Evolutionary conservation across 169 alveolate genomes (phyloP).

Genomic region (Babesia caballi): DNA sequence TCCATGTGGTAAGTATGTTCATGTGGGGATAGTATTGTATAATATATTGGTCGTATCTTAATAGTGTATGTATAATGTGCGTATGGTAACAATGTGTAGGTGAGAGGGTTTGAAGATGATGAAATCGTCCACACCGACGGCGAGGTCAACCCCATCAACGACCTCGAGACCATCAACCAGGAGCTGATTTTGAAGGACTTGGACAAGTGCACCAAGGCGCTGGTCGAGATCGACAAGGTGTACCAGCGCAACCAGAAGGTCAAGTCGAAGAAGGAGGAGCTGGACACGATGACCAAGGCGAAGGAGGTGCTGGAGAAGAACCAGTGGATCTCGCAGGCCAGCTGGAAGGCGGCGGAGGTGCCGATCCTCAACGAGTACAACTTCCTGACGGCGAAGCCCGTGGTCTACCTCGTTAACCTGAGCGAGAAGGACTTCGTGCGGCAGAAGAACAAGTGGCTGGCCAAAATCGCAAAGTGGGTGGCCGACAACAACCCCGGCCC

Average conservation of each 20-base stretch:
- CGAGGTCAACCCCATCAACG: conserved; percentile 97
- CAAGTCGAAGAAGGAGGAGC: conserved; percentile 89
- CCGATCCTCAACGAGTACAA: conserved; percentile 87
- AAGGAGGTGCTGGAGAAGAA: conserved; percentile 82
- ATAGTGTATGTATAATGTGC: too few relatives aligned
- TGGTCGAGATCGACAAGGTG: conserved; percentile 89
- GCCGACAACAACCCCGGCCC: conserved; percentile 95
- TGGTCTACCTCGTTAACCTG: conserved; percentile 95
- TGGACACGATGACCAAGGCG: conserved; percentile 86
- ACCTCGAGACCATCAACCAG: conserved; percentile 91
- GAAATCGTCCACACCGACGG: conserved; percentile 97
- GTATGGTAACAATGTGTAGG: conserved; percentile 27
- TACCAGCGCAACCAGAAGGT: conserved; percentile 87
- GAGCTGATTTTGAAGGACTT: conserved; percentile 95
- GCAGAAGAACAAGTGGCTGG: conserved; percentile 96
- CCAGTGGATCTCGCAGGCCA: conserved; percentile 86
- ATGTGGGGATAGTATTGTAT: too few relatives aligned
- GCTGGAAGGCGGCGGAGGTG: conserved; percentile 90
- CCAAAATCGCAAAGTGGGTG: conserved; percentile 95
- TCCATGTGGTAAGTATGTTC: conserved; percentile 93
- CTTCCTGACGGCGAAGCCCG: conserved; percentile 98
- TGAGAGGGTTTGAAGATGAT: conserved; percentile 95
- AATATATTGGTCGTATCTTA: neutral
- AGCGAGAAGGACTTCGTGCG: conserved; percentile 91
- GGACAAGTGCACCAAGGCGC: conserved; percentile 83